These are phyloP conservation scores for Ceratobasidium theobromae DNA, from an alignment of 1,284 basidiomycete species.

Conservation along the genomic window DNA sequence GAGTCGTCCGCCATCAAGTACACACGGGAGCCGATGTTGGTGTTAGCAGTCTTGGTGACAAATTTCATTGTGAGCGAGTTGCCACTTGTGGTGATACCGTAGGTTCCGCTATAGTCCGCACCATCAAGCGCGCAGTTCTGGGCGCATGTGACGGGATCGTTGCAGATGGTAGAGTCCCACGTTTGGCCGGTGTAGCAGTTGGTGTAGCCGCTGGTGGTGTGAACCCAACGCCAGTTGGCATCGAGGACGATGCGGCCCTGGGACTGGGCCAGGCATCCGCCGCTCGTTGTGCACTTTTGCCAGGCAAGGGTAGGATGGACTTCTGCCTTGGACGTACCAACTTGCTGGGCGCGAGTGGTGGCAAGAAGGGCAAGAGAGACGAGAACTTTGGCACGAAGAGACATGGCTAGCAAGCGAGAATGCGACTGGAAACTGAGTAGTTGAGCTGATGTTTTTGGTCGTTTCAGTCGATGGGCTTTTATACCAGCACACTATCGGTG, in stretches of 20 bases:
- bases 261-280: background rate
- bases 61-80: conserved; percentile 70
- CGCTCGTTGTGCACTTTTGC: conserved; percentile 23
- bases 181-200: conserved; percentile 56
- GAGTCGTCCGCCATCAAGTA: conserved; percentile 51
- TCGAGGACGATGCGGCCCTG: conserved; percentile 22
- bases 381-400: conserved; percentile 17
- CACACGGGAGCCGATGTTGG: conserved; percentile 67
- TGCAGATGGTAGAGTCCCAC: conserved; percentile 46
- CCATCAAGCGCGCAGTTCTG: conserved; percentile 59
- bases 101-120: conserved; percentile 54
- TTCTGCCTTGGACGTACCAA: conserved; percentile 23
- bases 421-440: background rate
- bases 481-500: background rate
- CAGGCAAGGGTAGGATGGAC: conserved; percentile 22
- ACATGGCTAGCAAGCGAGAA: background rate
- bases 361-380: conserved; percentile 34
- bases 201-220: conserved; percentile 39
- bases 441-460: background rate
- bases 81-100: conserved; percentile 51
- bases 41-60: conserved; percentile 71
- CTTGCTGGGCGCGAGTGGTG: conserved; percentile 17
- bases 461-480: background rate
- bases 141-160: conserved; percentile 50
- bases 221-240: no score